Conservation (phyloP, 345 rosid genomes). For the Gossypium longicalyx region DNA sequence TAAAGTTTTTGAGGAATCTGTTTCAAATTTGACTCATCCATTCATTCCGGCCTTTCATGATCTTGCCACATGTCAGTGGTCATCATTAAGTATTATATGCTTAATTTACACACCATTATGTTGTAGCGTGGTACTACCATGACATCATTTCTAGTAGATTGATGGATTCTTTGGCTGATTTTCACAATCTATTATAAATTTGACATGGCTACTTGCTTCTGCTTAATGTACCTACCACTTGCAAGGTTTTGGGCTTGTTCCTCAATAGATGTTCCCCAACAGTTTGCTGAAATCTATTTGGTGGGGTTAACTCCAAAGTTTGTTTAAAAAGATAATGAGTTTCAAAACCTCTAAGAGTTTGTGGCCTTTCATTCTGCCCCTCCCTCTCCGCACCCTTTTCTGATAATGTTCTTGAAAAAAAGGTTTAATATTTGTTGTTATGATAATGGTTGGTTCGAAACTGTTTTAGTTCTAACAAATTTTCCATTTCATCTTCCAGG, state of each 20-base stretch:
- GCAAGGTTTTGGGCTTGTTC: slow-evolving; percentile 7
- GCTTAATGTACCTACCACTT: not conserved
- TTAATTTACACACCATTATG: not conserved
- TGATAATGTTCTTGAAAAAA: not conserved
- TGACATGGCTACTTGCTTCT: slow-evolving; percentile 7
- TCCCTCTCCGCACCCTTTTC: not conserved
- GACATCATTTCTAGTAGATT: not conserved
- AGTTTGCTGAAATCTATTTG: not conserved
- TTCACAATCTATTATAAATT: slow-evolving; percentile 4
- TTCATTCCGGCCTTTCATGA: slow-evolving; percentile 5
- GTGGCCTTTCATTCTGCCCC: not conserved
- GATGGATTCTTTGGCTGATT: not conserved
- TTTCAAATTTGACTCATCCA: slow-evolving; percentile 1
- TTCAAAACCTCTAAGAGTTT: not conserved
- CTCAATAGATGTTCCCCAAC: not conserved
- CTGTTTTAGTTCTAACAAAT: not conserved
- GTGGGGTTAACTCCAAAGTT: not conserved
- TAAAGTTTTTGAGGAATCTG: not conserved
- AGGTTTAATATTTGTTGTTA: not conserved
- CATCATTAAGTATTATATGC: not conserved
- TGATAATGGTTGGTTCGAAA: slow-evolving; percentile 10
- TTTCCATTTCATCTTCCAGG: slow-evolving; percentile 37
- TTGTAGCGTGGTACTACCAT: not conserved
- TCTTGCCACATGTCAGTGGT: not conserved
- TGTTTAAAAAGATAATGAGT: not conserved